A percentile compares a stretch with the other conserved stretches of the same genome.
Conservation (phyloP, 257 asterid species). For the Solanum bulbocastanum region DNA sequence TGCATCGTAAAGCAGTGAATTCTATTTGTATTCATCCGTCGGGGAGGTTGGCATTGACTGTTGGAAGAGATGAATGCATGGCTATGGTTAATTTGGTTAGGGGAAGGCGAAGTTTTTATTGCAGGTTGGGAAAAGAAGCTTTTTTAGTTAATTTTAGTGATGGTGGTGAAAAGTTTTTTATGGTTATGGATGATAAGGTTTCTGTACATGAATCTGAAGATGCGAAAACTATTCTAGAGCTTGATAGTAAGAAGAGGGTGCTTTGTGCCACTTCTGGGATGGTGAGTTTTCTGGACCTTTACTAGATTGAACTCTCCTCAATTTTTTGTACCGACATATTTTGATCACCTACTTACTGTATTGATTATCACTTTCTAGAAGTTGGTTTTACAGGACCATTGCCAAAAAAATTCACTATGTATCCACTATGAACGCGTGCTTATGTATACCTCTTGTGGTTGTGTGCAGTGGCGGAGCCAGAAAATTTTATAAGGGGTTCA, state of each 20-base stretch:
- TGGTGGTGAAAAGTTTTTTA: constrained; percentile 53
- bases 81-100: constrained; percentile 87
- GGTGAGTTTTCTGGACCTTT: constrained; percentile 15
- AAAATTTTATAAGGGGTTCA: no score
- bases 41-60: constrained; percentile 70
- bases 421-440: neutral
- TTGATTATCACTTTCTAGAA: neutral
- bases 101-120: constrained; percentile 71
- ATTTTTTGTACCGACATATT: neutral
- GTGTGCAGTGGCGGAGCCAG: no score
- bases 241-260: constrained; percentile 50
- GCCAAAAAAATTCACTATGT: neutral
- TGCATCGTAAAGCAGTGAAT: constrained; percentile 59
- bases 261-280: constrained; percentile 66
- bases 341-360: neutral
- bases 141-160: constrained; percentile 44
- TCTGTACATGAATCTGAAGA: constrained; percentile 72
- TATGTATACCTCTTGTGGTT: neutral
- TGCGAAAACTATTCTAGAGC: constrained; percentile 45
- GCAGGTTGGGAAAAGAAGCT: constrained; percentile 69
- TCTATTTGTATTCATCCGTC: constrained; percentile 72
- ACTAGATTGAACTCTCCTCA: neutral
- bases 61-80: constrained; percentile 75
- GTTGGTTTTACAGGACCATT: neutral
- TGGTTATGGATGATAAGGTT: constrained; percentile 63